Percentiles rank a stretch among this genome's conserved stretches.
Evolutionary conservation across 192 early-diverging fungal species (phyloP).

Genomic region (Podila clonocystis): DNA sequence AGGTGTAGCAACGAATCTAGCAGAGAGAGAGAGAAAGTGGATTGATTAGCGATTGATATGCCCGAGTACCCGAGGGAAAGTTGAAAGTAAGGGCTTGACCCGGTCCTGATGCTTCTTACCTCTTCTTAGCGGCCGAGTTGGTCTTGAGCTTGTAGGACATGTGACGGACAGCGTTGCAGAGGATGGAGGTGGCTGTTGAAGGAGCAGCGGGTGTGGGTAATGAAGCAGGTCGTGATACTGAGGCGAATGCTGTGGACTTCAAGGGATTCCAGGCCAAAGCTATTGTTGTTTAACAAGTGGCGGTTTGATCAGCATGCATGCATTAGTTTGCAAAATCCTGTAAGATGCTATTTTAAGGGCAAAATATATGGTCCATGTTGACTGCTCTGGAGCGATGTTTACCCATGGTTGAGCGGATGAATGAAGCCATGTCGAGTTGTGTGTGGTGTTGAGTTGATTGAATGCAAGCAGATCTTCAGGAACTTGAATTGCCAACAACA

Average conservation of each 20-base stretch:
- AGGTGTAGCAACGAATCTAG: slow-evolving; percentile 46
- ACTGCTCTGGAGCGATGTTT: not conserved
- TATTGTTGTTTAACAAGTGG: not conserved
- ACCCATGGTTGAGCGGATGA: slow-evolving; percentile 52
- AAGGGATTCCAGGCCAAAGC: slow-evolving; percentile 51
- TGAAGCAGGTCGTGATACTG: slow-evolving; percentile 34
- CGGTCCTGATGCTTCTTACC: slow-evolving; percentile 10
- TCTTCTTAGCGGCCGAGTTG: slow-evolving; percentile 51
- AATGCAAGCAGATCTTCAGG: too few relatives aligned
- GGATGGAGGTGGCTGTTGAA: slow-evolving; percentile 28
- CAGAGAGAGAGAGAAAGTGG: not conserved
- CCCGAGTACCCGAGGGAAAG: not conserved
- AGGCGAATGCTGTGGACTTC: slow-evolving; percentile 29
- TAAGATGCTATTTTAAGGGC: too few relatives aligned
- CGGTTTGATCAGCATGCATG: not conserved
- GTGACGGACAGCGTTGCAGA: slow-evolving; percentile 47
- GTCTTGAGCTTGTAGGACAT: slow-evolving; percentile 54
- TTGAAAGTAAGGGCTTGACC: not conserved
- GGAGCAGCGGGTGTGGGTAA: slow-evolving; percentile 16
- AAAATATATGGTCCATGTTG: too few relatives aligned
- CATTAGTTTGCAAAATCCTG: too few relatives aligned
- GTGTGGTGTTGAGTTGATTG: not conserved
- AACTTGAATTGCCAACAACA: too few relatives aligned
- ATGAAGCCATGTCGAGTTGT: slow-evolving; percentile 32
- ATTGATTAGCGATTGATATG: not conserved